Conservation (phyloP, 2,329 filamentous ascomycete genomes). For the Teratosphaeria pseudoeucalypti region DNA sequence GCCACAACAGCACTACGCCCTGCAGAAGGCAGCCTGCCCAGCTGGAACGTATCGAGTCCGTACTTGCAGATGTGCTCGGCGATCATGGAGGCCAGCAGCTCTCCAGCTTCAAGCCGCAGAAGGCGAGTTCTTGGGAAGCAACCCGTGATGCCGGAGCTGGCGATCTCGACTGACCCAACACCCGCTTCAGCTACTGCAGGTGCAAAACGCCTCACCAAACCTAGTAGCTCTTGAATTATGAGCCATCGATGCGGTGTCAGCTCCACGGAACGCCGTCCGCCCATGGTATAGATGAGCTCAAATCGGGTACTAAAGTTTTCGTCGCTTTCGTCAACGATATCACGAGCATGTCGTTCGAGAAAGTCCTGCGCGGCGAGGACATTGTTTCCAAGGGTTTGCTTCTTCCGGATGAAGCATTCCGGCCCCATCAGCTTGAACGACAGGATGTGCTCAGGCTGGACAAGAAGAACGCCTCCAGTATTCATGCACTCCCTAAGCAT, state of each 20-base stretch:
- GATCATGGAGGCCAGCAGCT: slow-evolving; percentile 20
- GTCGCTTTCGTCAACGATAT: slow-evolving; percentile 55
- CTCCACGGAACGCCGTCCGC: slow-evolving; percentile 30
- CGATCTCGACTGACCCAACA: slow-evolving; percentile 11
- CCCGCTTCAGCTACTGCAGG: slow-evolving; percentile 1
- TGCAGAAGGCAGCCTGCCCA: slow-evolving; percentile 1
- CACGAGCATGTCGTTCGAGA: slow-evolving; percentile 41
- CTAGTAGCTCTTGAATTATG: slow-evolving; percentile 26
- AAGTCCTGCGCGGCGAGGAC: slow-evolving; percentile 46
- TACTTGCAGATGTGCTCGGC: slow-evolving; percentile 25
- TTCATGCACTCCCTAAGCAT: slow-evolving; percentile 35
- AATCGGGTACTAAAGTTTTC: slow-evolving; percentile 32
- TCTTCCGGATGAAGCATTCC: slow-evolving; percentile 44
- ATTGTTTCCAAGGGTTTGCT: slow-evolving; percentile 29
- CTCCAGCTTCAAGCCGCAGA: slow-evolving; percentile 30
- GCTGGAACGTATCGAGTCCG: slow-evolving; percentile 10
- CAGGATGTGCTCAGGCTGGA: slow-evolving; percentile 53
- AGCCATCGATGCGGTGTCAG: slow-evolving; percentile 32
- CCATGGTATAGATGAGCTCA: slow-evolving; percentile 36
- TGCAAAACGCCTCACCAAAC: slow-evolving; percentile 13
- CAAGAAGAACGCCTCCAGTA: slow-evolving; percentile 45
- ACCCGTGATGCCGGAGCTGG: background rate
- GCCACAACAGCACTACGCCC: background rate
- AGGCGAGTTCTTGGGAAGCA: slow-evolving; percentile 49
- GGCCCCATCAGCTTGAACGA: slow-evolving; percentile 55